Percentiles rank a stretch among this genome's conserved stretches.
Conservation (phyloP, 2,329 filamentous ascomycete species). For the Chaetomiaceae sp. region DNA sequence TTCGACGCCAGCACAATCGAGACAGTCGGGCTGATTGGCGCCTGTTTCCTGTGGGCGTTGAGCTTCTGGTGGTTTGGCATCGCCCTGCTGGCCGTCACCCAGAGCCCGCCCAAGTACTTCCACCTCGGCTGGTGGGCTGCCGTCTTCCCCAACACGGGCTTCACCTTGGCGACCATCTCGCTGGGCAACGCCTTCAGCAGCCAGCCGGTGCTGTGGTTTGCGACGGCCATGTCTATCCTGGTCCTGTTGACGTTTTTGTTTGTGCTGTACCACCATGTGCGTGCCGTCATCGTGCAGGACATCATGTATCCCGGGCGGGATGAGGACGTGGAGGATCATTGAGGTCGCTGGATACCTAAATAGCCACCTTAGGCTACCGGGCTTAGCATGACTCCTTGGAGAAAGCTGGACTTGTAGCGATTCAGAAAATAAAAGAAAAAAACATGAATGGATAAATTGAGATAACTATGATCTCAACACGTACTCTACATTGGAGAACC, state of each 20-base stretch:
- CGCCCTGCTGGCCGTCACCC: constrained; percentile 42
- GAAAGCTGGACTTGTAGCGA: too few relatives aligned
- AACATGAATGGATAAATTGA: too few relatives aligned
- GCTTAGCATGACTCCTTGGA: too few relatives aligned
- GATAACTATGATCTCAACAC: too few relatives aligned
- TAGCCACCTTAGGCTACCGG: too few relatives aligned
- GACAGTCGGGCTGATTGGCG: constrained; percentile 43
- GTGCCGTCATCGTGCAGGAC: constrained; percentile 46
- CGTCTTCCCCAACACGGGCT: constrained; percentile 59
- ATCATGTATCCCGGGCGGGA: constrained; percentile 53
- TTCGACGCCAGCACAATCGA: constrained; percentile 42
- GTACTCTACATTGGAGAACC: too few relatives aligned
- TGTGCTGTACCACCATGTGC: constrained; percentile 41
- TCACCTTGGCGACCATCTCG: constrained; percentile 51
- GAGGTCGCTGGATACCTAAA: too few relatives aligned
- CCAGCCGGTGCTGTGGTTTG: constrained; percentile 42
- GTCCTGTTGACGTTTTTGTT: constrained; percentile 39
- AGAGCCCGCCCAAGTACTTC: constrained; percentile 45
- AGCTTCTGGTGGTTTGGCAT: constrained; percentile 47
- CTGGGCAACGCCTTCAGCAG: constrained; percentile 47
- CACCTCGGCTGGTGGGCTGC: constrained; percentile 61
- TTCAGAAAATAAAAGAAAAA: too few relatives aligned
- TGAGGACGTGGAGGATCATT: constrained; percentile 48
- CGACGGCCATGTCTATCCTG: constrained; percentile 46
- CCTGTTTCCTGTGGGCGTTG: constrained; percentile 34